A percentile compares a stretch with the other conserved stretches of the same genome.
phyloP scores from a whole-genome alignment of 768 basidiomycete genomes.

The Neoboletus brunneissimus region DNA sequence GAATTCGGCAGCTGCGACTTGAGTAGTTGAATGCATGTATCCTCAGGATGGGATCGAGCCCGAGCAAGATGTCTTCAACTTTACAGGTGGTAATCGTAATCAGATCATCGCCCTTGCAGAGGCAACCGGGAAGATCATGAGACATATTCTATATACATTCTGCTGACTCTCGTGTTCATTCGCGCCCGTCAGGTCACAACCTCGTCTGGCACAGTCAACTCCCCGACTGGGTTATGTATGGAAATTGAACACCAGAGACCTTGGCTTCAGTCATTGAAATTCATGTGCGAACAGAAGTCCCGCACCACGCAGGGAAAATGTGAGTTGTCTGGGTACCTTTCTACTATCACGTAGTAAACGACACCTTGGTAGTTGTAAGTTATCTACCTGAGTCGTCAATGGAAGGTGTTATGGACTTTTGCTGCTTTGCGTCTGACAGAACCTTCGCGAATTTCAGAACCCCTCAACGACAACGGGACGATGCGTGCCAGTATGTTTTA shows the following conservation, averaged over 20 bases:
- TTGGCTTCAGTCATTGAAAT: constrained; percentile 17
- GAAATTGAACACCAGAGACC: constrained; percentile 10
- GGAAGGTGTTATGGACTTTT: background rate
- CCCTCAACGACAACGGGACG: constrained; percentile 54
- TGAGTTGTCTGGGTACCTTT: background rate
- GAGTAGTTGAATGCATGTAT: background rate
- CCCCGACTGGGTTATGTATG: constrained; percentile 17
- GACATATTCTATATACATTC: constrained; percentile 9
- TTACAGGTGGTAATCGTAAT: constrained; percentile 22
- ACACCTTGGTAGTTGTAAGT: constrained; percentile 11
- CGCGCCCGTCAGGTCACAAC: constrained; percentile 14
- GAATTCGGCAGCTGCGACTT: background rate
- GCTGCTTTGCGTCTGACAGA: background rate
- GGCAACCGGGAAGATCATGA: constrained; percentile 18
- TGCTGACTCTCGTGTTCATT: background rate
- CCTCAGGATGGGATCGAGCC: constrained; percentile 22
- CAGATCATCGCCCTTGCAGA: constrained; percentile 19
- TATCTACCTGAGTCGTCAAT: constrained; percentile 7
- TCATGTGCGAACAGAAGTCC: constrained; percentile 19
- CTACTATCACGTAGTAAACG: background rate
- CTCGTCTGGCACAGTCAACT: constrained; percentile 19
- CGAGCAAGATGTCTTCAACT: constrained; percentile 25
- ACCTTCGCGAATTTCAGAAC: constrained; percentile 4
- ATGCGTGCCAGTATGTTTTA: constrained; percentile 53
- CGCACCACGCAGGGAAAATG: constrained; percentile 14